These are phyloP conservation scores for Pleurotus giganteus DNA, from an alignment of 768 basidiomycete species.

Conservation along the genomic window DNA sequence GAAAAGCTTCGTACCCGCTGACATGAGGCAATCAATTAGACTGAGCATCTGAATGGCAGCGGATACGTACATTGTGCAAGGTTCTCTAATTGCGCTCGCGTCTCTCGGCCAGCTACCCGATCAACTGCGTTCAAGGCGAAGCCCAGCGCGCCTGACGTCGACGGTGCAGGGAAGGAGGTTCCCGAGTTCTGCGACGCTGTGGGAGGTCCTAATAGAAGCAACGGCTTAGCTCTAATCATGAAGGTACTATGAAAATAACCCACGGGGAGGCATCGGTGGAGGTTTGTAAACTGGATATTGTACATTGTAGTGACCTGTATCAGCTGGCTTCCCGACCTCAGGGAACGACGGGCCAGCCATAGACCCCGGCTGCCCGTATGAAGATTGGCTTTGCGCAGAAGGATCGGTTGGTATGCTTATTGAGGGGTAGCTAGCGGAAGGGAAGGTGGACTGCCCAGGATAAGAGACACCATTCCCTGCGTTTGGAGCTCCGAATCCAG, in stretches of 20 bases:
- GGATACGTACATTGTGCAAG: slow-evolving; percentile 51
- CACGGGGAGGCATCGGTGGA: slow-evolving; percentile 18
- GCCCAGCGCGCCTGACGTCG: slow-evolving; percentile 31
- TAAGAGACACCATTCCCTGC: background rate
- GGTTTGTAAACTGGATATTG: slow-evolving; percentile 10
- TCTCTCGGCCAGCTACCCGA: slow-evolving; percentile 51
- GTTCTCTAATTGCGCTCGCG: slow-evolving; percentile 47
- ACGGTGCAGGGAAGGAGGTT: slow-evolving; percentile 26
- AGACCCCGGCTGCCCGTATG: background rate
- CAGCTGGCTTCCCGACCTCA: slow-evolving; percentile 4
- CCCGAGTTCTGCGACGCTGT: slow-evolving; percentile 17
- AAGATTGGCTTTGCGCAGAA: background rate
- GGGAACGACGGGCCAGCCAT: slow-evolving; percentile 13
- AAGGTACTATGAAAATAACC: slow-evolving; percentile 10
- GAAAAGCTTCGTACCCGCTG: slow-evolving; percentile 36
- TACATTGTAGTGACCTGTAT: slow-evolving; percentile 11
- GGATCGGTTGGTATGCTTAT: background rate
- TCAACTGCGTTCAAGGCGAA: slow-evolving; percentile 52
- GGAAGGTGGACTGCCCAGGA: slow-evolving; percentile 5
- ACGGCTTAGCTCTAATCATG: background rate
- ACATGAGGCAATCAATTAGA: slow-evolving; percentile 12
- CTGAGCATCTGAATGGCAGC: slow-evolving; percentile 7
- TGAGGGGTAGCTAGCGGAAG: background rate
- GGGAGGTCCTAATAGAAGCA: background rate
- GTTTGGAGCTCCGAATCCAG: background rate